A percentile compares a stretch with the other conserved stretches of the same genome.
These are phyloP conservation scores for Quercus parvula DNA, from an alignment of 306 rosid species.

Conservation along the genomic window DNA sequence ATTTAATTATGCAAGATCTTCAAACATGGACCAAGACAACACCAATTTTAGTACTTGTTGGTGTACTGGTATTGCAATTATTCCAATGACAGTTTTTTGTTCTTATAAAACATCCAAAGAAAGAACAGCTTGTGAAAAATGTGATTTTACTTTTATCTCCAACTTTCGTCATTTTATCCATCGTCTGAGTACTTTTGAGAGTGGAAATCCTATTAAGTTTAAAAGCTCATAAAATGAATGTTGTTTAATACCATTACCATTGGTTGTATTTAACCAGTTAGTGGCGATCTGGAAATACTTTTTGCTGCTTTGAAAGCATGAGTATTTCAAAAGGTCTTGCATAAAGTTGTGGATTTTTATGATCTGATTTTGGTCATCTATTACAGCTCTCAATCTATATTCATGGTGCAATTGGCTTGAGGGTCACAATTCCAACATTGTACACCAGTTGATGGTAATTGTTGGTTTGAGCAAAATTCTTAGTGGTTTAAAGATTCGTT, in stretches of 20 bases:
- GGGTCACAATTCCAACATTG: not conserved
- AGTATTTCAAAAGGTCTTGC: not conserved
- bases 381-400: not conserved
- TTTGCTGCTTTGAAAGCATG: not conserved
- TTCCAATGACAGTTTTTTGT: too few relatives aligned
- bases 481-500: too few relatives aligned
- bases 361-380: not conserved
- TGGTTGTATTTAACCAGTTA: not conserved
- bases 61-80: too few relatives aligned
- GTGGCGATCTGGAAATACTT: not conserved
- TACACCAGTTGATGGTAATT: too few relatives aligned
- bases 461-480: too few relatives aligned
- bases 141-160: too few relatives aligned
- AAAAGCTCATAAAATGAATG: not conserved
- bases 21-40: too few relatives aligned
- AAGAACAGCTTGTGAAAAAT: too few relatives aligned
- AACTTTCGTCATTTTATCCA: not conserved
- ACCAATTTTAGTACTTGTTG: too few relatives aligned
- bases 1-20: too few relatives aligned
- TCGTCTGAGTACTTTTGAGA: not conserved
- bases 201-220: not conserved
- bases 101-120: too few relatives aligned
- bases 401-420: not conserved
- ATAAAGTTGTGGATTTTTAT: not conserved
- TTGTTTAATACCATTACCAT: not conserved